Evolutionary conservation across 805 yeast genomes (phyloP), one percentile per base, ranked within the genome.

Genomic region (Cyberlindnera subsufficiens): DNA sequence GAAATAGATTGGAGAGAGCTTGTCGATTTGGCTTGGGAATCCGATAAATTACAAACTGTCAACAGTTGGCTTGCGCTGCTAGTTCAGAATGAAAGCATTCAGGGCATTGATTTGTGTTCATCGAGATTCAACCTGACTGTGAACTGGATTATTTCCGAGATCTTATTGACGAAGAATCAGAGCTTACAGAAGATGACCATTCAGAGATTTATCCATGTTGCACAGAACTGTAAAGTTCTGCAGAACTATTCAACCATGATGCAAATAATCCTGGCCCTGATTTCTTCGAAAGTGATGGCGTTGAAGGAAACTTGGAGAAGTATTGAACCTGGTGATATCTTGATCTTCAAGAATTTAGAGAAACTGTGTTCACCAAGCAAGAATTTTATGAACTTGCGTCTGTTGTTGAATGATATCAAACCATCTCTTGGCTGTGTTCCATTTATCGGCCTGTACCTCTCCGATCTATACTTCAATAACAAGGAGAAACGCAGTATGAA

Each of bases 1-100:
- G 96, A 88, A 55, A 74, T 93, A 32, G 97, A 91, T 60, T 91
- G 98, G 97, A 82, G 80, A 54, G 96, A 88, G 51, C 70, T 91
- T 35, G 71, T 90, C 35, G 90, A 87, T 48, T 65, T 86, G 48
- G 73, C 78, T 38, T 84, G 96, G 88, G 76, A 78, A 40, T 56
- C 59, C 2, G 75, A 75, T 45, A 77, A 79, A 30, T 61, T 84
- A 38, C 75, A 72, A 1, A 83, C 89, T 1, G 81, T 80, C 18
- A 80, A 78, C 49, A 86, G 93, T 54, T 93, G 99, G 99, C 65
- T 89, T 22, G 83, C 79, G 48, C 71, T 86, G 30, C 67, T 90
- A 42, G 74, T 80, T 18, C 77, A 79, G 59, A 74, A 77, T 52
- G 66, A 68, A 52, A 59, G 66, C 29, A 63, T 70, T 17, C 75